These are phyloP conservation scores for Globisporangium spinosum DNA, from an alignment of 352 stramenopile genomes.

Conservation along the genomic window DNA sequence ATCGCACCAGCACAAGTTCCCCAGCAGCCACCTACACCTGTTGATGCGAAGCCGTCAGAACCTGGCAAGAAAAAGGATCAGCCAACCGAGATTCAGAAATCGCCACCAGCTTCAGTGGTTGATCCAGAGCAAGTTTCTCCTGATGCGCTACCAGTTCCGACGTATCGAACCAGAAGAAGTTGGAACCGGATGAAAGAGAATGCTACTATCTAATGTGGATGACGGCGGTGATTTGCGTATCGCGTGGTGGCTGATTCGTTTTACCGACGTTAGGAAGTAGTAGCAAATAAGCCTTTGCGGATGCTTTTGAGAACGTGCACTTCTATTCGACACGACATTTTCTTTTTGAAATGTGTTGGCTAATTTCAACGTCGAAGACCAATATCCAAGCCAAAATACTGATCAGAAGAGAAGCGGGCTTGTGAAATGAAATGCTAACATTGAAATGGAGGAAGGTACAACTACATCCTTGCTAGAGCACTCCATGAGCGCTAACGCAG, in stretches of 20 bases:
- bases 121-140: background rate
- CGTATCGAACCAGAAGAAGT: background rate
- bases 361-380: background rate
- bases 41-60: background rate
- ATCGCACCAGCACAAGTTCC: background rate
- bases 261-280: background rate
- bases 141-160: background rate
- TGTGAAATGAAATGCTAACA: background rate
- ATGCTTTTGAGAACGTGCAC: background rate
- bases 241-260: background rate
- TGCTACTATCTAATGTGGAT: background rate
- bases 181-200: background rate
- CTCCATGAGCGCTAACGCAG: background rate
- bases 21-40: background rate
- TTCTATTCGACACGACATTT: background rate
- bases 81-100: conserved; percentile 1
- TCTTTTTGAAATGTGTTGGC: background rate
- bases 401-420: background rate
- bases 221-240: background rate
- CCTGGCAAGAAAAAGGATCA: background rate
- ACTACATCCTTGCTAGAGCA: background rate
- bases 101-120: background rate
- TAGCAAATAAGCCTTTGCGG: background rate
- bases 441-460: background rate
- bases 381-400: background rate